phyloP scores from a whole-genome alignment of 495 filamentous ascomycete genomes.

The Opeltia flavorubescens region DNA sequence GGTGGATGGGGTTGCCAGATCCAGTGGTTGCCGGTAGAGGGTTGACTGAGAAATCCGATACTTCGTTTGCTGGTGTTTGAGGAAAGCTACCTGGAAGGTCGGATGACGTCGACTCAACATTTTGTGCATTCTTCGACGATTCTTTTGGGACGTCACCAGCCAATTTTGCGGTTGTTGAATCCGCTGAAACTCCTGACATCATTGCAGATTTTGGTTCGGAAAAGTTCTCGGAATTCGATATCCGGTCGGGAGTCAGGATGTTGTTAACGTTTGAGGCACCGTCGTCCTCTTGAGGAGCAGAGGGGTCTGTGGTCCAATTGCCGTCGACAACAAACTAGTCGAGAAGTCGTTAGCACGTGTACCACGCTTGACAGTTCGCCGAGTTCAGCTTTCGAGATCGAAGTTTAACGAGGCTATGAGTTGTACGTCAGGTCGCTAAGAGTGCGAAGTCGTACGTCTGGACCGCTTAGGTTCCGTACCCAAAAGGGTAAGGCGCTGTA shows the following conservation, averaged over 20 bases:
- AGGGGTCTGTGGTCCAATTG: conserved; percentile 67
- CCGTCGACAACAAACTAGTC: conserved; percentile 83
- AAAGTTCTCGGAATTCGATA: conserved; percentile 27
- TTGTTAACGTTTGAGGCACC: conserved; percentile 73
- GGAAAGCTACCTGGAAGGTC: conserved; percentile 67
- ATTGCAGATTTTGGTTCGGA: conserved; percentile 25
- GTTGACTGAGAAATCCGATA: conserved; percentile 49
- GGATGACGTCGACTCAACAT: conserved; percentile 16
- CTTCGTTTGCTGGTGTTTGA: conserved; percentile 52
- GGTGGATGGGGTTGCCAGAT: conserved; percentile 63
- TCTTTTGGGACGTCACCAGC: conserved; percentile 56
- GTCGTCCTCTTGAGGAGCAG: conserved; percentile 67
- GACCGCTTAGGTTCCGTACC: background rate
- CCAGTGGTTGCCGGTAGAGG: conserved; percentile 63
- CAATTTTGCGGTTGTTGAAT: conserved; percentile 60
- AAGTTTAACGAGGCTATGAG: background rate
- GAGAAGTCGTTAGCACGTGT: background rate
- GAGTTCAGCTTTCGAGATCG: background rate
- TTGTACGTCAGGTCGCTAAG: background rate
- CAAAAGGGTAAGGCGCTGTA: background rate
- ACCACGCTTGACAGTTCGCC: background rate
- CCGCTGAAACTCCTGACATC: conserved; percentile 56
- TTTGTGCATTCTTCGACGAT: conserved; percentile 15
- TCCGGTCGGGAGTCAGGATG: conserved; percentile 61
- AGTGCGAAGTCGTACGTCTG: background rate